Conservation (phyloP, 352 stramenopile species). For the Phytophthora sp. region DNA sequence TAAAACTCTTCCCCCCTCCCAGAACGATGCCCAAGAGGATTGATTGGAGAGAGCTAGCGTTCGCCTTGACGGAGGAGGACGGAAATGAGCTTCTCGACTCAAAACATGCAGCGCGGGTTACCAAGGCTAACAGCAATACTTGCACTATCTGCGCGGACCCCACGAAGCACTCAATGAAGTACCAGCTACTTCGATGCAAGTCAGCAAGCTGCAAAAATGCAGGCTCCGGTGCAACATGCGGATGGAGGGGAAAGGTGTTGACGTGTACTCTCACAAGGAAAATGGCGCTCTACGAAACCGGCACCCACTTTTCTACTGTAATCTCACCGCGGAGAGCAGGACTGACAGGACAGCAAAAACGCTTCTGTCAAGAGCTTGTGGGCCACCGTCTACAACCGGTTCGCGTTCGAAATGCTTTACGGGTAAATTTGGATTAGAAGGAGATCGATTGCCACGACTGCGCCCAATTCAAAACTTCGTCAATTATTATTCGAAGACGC, state of each 20-base stretch:
- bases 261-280: background rate
- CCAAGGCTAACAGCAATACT: background rate
- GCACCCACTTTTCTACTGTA: background rate
- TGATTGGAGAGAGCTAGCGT: constrained; percentile 2
- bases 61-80: background rate
- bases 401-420: background rate
- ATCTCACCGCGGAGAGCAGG: background rate
- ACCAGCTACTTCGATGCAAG: constrained; percentile 3
- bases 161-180: background rate
- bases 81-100: background rate
- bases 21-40: background rate
- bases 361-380: background rate
- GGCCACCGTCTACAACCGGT: background rate
- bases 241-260: background rate
- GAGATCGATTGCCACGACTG: background rate
- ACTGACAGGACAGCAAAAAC: background rate
- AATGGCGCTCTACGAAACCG: background rate
- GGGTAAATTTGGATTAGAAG: background rate
- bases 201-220: background rate
- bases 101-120: background rate
- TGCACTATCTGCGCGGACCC: background rate
- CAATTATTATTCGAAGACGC: constrained; percentile 3
- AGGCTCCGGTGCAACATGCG: background rate
- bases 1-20: background rate
- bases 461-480: constrained; percentile 2